Percentiles rank a stretch among this genome's conserved stretches.
phyloP scores from a whole-genome alignment of 108 stramenopile genomes.

The Nitzschia putrida region DNA sequence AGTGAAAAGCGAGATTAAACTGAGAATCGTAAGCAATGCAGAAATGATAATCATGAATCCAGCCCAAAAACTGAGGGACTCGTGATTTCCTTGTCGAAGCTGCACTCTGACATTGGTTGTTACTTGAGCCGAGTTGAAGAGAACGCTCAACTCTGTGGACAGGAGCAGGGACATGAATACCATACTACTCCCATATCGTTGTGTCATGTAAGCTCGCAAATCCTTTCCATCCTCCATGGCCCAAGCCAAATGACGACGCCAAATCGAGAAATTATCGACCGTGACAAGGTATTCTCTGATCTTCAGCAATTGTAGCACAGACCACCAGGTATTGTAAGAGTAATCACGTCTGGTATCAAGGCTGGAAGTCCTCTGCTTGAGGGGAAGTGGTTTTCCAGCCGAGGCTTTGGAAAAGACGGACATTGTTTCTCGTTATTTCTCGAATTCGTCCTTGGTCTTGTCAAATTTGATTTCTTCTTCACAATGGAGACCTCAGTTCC shows the following conservation, averaged over 20 bases:
- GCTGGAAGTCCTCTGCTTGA: constrained; percentile 65
- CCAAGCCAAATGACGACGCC: constrained; percentile 67
- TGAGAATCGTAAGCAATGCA: constrained; percentile 51
- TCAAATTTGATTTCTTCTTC: too few relatives aligned
- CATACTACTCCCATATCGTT: constrained; percentile 63
- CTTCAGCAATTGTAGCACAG: constrained; percentile 42
- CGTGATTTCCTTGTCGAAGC: constrained; percentile 40
- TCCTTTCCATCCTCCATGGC: constrained; percentile 53
- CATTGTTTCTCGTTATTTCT: not conserved
- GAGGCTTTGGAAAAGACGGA: not conserved
- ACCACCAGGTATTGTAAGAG: constrained; percentile 43
- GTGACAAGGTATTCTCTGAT: constrained; percentile 50
- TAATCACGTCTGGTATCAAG: constrained; percentile 43
- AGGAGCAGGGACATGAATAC: constrained; percentile 73
- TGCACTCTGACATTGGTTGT: constrained; percentile 43
- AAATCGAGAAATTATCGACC: constrained; percentile 53
- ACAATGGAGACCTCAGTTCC: too few relatives aligned
- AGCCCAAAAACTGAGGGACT: constrained; percentile 47
- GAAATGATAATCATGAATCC: constrained; percentile 59
- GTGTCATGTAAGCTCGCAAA: constrained; percentile 56
- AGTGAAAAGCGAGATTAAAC: constrained; percentile 57
- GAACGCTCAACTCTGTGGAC: constrained; percentile 49
- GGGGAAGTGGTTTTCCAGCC: constrained; percentile 26
- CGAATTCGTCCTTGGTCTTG: too few relatives aligned
- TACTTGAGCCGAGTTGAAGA: constrained; percentile 54